Base-by-base conservation (phyloP, 228 moss, liverwort and hornwort species). In the Sphagnum magellanicum region DNA sequence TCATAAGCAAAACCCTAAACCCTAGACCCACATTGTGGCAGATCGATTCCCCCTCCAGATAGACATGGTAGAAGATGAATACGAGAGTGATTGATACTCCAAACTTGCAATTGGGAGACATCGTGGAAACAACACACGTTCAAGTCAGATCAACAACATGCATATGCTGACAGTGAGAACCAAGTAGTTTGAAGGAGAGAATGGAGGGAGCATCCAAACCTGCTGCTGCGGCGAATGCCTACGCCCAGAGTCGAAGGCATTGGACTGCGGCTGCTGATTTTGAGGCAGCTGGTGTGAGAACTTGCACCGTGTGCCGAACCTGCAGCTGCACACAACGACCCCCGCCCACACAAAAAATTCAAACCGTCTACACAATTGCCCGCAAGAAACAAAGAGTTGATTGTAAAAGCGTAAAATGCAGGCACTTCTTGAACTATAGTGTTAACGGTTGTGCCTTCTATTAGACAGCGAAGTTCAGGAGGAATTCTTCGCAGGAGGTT, bases 281-380 rank as follows among this genome's bases (percentile, higher is more conserved):
- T 71, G 59, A 53, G 79, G 77, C 5, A 77, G 70, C 66, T 74
- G 78, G 74, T 98, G 97, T 64, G 87, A 49, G 83, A 87, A 98
- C 64, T 90, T 98, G 68, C 97, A 98, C 59, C 92, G 84, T 8
- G 89, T 80, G 55, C 97, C 97, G 77, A 83, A 98, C 50, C 97
- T 90, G 77, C 97, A 98, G 79, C 90, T 95, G 87, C 78, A 67
- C 6, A 70, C 51, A 4, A 63, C 6, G 52, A 51, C 64, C 50
- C 46, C 32, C 32, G 32, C 32, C 32, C 32, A 32, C 32, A 32
- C 32, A 32, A 32, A 32, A n/a, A 32, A 2, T 32, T 32, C 32
- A 14, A 51, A 49, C 13, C 50, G 49, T 10, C 65, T 5, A 6
- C 51, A 74, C 50, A 6, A n/a, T 52, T 12, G 48, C 53, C 49